These are phyloP conservation scores for Trichomonascus vanleenenianus DNA, from an alignment of 805 yeast species.

Conservation along the genomic window DNA sequence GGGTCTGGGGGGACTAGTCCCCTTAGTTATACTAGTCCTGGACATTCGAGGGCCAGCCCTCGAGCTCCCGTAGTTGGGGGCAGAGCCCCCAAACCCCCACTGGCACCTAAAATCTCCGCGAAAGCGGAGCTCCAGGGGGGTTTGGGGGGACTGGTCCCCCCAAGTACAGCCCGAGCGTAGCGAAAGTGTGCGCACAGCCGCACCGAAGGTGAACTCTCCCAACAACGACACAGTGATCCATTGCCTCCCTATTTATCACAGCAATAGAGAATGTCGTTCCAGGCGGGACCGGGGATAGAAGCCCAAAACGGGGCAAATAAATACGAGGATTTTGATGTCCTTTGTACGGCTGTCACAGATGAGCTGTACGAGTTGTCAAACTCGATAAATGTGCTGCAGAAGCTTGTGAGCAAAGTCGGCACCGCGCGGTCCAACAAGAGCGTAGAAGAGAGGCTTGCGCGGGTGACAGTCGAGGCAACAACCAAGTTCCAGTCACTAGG, in stretches of 20 bases:
- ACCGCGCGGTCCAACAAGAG: slow-evolving; percentile 1
- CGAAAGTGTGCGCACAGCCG: no score
- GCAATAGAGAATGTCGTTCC: slow-evolving; percentile 4
- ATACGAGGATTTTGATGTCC: slow-evolving; percentile 9
- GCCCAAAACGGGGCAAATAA: background rate
- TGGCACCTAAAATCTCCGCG: no score
- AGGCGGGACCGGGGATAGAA: slow-evolving; percentile 1
- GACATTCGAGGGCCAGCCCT: no score
- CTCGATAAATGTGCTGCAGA: slow-evolving; percentile 10
- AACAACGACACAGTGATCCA: background rate
- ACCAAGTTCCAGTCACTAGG: slow-evolving; percentile 14
- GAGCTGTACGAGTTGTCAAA: slow-evolving; percentile 11
- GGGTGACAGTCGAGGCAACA: slow-evolving; percentile 13
- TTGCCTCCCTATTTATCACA: background rate
- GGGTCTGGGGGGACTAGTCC: no score
- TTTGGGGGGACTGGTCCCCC: no score
- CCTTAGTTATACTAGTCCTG: no score
- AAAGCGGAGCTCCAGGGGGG: no score
- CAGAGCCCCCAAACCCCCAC: no score
- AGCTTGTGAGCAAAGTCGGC: slow-evolving; percentile 8
- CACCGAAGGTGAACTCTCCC: background rate
- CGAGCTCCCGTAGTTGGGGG: no score
- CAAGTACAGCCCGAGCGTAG: no score
- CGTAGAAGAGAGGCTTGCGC: slow-evolving; percentile 12
- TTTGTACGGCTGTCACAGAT: slow-evolving; percentile 11